Conservation (phyloP, 2,329 filamentous ascomycete species). For the Fusarium nematophilum region DNA sequence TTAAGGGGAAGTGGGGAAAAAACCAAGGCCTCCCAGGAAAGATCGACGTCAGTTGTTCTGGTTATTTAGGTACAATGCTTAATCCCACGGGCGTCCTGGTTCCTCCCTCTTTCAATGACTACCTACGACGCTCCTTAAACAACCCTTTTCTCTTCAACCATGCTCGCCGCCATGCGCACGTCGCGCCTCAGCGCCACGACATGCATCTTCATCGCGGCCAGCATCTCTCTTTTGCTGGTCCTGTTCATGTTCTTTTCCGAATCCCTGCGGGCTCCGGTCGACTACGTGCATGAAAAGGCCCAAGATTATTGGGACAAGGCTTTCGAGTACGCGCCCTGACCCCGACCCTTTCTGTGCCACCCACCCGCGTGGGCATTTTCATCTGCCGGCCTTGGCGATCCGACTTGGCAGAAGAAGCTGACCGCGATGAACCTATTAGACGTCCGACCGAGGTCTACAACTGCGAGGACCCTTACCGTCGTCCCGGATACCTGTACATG, state of each 20-base stretch:
- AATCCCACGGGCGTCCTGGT: neutral
- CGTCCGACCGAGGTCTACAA: constrained; percentile 5
- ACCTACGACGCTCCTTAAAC: too few relatives aligned
- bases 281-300: constrained; percentile 26
- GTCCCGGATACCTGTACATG: constrained; percentile 68
- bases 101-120: constrained; percentile 1
- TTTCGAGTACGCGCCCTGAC: constrained; percentile 7
- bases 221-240: constrained; percentile 31
- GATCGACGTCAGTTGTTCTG: constrained; percentile 5
- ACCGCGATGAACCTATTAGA: constrained; percentile 10
- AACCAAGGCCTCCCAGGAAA: neutral
- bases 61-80: neutral
- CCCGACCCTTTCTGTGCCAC: neutral
- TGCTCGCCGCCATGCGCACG: constrained; percentile 22
- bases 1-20: constrained; percentile 33
- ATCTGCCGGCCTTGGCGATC: constrained; percentile 22
- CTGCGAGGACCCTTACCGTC: constrained; percentile 53
- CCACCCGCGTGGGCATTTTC: neutral
- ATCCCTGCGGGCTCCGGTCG: constrained; percentile 22
- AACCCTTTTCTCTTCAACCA: constrained; percentile 15
- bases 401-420: constrained; percentile 4
- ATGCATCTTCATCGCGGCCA: constrained; percentile 21
- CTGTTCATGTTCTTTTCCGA: constrained; percentile 30
- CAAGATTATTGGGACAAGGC: constrained; percentile 21
- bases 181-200: constrained; percentile 21